Evolutionary conservation across 371 early-diverging fungal species (phyloP), one percentile per base, ranked within the genome.

Genomic region (Zychaea mexicana): DNA sequence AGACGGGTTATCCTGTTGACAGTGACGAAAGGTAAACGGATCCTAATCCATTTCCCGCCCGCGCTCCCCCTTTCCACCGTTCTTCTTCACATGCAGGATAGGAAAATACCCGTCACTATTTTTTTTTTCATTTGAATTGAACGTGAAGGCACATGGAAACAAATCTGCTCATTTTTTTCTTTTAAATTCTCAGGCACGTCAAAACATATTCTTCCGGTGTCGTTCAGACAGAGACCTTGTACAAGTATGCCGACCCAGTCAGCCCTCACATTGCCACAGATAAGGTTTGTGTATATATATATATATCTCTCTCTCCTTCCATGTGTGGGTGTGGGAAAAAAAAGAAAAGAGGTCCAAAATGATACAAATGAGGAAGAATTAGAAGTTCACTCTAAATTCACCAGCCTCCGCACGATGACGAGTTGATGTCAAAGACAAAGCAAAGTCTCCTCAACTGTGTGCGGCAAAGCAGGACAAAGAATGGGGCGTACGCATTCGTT

Each of bases 1-100:
- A 94, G 69, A 94, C 94, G 1, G 94, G 93, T 2, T 94, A 84
- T 71, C 93, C 94, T 5, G 79, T 73, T 2, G 93, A 93, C 72
- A 87, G 88, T 46, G 94, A 94, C 73, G 87, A 88, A 60, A 85
- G 90, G 87, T 87, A 75, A 13, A 52, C 64, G 24, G 17, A 30
- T 17, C 53, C 53, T n/a, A 53, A 58, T 27, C 19, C 47, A 38
- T 28, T 28, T 31, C 46, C 15, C 39, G 47, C 31, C 52, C 24
- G n/a, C 3, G 2, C 36, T 56, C 36, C 24, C 56, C 60, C 38
- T 56, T 22, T 22, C 5, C n/a, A 22, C 33, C 38, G 19, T 32
- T 22, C 15, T 57, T 57, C n/a, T n/a, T n/a, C n/a, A n/a, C n/a
- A n/a, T n/a, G n/a, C n/a, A n/a, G n/a, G n/a, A n/a, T n/a, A n/a